Evolutionary conservation across 768 basidiomycete species (phyloP).

Genomic region (Thelephora ganbajun): DNA sequence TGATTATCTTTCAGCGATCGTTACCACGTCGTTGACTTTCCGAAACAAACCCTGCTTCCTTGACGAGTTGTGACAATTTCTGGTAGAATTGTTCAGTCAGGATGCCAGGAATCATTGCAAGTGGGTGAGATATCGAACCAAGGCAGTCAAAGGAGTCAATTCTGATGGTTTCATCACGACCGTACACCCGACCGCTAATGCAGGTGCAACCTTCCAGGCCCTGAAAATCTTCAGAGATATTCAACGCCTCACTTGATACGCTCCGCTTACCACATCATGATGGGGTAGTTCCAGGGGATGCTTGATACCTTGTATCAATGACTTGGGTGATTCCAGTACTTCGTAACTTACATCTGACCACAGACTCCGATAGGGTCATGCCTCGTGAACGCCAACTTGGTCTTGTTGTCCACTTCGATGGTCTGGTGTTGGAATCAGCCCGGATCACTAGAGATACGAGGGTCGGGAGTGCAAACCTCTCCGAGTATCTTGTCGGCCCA

Average conservation of each 20-base stretch:
- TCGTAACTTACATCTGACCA: slow-evolving; percentile 64
- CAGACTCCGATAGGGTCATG: slow-evolving; percentile 92
- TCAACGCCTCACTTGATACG: background rate
- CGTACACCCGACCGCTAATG: slow-evolving; percentile 82
- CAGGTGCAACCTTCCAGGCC: slow-evolving; percentile 90
- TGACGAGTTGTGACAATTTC: slow-evolving; percentile 74
- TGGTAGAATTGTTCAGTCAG: slow-evolving; percentile 14
- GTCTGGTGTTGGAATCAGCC: slow-evolving; percentile 26
- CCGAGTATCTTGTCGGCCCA: slow-evolving; percentile 93
- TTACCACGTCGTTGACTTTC: background rate
- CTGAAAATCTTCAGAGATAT: slow-evolving; percentile 17
- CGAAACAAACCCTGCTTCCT: slow-evolving; percentile 61
- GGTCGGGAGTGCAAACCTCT: slow-evolving; percentile 32
- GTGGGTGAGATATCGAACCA: slow-evolving; percentile 29
- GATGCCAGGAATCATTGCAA: background rate
- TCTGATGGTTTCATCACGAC: slow-evolving; percentile 95
- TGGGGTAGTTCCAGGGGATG: slow-evolving; percentile 91
- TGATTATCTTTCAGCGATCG: slow-evolving; percentile 14
- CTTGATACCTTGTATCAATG: slow-evolving; percentile 19
- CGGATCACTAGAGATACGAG: background rate
- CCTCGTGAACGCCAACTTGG: slow-evolving; percentile 74
- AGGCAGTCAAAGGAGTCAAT: slow-evolving; percentile 69
- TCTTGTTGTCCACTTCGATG: slow-evolving; percentile 68
- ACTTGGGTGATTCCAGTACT: background rate
- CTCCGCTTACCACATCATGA: slow-evolving; percentile 57